A percentile compares a stretch with the other conserved stretches of the same genome.
phyloP scores from a whole-genome alignment of 345 rosid species.

The Gossypium rotundifolium region DNA sequence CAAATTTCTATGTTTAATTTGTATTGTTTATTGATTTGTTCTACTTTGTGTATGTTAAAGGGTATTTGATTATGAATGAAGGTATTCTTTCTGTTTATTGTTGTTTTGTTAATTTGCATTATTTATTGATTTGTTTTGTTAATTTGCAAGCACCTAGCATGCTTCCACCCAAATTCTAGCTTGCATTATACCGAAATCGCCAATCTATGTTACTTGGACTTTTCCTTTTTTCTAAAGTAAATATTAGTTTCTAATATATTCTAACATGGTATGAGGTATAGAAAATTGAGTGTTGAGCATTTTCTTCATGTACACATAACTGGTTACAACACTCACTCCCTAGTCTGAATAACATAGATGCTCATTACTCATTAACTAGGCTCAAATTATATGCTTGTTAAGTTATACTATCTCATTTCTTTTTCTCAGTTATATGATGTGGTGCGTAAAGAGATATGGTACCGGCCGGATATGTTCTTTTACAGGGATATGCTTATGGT shows the following conservation, averaged over 20 bases:
- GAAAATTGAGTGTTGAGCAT: no score
- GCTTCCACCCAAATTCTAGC: not conserved
- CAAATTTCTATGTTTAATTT: not conserved
- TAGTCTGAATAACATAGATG: not conserved
- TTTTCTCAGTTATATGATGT: slow-evolving; percentile 62
- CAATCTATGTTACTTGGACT: no score
- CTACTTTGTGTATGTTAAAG: not conserved
- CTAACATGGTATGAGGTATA: no score
- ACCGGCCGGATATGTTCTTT: slow-evolving; percentile 84
- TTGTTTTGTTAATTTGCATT: no score
- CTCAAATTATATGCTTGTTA: not conserved
- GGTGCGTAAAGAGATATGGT: slow-evolving; percentile 89
- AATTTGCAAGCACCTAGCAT: not conserved
- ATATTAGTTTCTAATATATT: no score
- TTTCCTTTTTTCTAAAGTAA: no score
- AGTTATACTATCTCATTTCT: not conserved
- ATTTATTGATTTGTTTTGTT: no score
- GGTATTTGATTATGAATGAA: not conserved
- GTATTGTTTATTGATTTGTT: not conserved
- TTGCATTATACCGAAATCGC: not conserved
- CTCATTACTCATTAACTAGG: not conserved
- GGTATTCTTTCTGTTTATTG: not conserved
- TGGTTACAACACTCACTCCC: no score
- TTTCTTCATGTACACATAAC: no score
- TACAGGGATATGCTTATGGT: slow-evolving; percentile 90